Evolutionary conservation across 805 yeast genomes (phyloP).

Genomic region (Candida ovalis): DNA sequence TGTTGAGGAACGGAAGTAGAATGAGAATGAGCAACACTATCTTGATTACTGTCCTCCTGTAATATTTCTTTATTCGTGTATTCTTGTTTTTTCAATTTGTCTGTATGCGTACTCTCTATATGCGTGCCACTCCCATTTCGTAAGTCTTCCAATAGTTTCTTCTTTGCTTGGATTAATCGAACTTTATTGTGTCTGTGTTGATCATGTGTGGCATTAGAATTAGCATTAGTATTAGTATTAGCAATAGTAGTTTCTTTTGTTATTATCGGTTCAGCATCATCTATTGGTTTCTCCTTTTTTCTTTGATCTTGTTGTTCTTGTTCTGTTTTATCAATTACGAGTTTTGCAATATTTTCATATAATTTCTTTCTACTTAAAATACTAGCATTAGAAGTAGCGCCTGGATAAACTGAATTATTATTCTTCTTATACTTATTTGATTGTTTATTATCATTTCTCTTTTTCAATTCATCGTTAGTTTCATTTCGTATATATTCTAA

Average conservation of each 20-base stretch:
- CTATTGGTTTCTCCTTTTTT: background rate
- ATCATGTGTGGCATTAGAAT: background rate
- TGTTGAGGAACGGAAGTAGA: no score
- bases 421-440: background rate
- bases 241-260: background rate
- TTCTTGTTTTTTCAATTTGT: no score
- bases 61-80: background rate
- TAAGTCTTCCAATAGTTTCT: background rate
- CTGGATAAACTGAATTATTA: background rate
- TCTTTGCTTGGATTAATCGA: background rate
- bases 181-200: background rate
- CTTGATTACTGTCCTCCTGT: no score
- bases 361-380: background rate
- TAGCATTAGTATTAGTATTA: background rate
- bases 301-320: background rate
- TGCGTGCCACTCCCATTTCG: background rate
- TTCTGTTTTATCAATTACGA: background rate
- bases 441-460: background rate
- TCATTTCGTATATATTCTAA: conserved; percentile 12
- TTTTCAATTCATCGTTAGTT: background rate
- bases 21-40: no score
- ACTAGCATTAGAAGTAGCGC: background rate
- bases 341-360: conserved; percentile 1
- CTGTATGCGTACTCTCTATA: no score
- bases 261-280: background rate